These are phyloP conservation scores for Kazachstania psychrophila DNA, from an alignment of 805 yeast genomes.

Conservation along the genomic window DNA sequence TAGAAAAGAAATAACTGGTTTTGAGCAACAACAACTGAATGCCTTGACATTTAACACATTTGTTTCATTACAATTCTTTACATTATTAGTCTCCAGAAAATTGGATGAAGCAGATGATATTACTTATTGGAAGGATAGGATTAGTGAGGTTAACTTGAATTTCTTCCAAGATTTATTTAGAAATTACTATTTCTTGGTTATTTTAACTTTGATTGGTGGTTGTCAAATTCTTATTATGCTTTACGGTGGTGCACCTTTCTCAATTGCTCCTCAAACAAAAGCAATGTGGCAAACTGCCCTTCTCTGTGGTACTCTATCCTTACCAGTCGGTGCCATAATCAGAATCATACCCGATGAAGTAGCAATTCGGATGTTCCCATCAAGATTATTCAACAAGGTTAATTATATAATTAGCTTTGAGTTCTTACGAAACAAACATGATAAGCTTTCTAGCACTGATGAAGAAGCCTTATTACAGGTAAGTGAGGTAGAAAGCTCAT, in stretches of 20 bases:
- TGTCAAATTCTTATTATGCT: conserved; percentile 87
- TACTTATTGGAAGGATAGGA: conserved; percentile 45
- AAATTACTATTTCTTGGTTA: conserved; percentile 72
- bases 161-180: conserved; percentile 74
- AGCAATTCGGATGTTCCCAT: conserved; percentile 59
- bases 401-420: conserved; percentile 20
- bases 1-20: conserved; percentile 26
- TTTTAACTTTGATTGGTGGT: conserved; percentile 67
- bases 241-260: conserved; percentile 94
- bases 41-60: conserved; percentile 92
- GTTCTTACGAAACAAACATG: conserved; percentile 14
- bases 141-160: conserved; percentile 58
- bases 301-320: conserved; percentile 65
- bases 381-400: conserved; percentile 22
- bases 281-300: conserved; percentile 87
- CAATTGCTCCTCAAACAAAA: conserved; percentile 68
- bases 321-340: conserved; percentile 71
- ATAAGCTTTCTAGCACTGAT: conserved; percentile 15
- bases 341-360: conserved; percentile 78
- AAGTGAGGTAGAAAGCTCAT: conserved; percentile 5
- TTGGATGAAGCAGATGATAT: conserved; percentile 79
- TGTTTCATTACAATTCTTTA: conserved; percentile 97
- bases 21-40: conserved; percentile 49
- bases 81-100: conserved; percentile 81
- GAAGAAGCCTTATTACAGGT: conserved; percentile 21